Evolutionary conservation across 129 eudicot species (phyloP).

Genomic region (Saussurea involucrata): DNA sequence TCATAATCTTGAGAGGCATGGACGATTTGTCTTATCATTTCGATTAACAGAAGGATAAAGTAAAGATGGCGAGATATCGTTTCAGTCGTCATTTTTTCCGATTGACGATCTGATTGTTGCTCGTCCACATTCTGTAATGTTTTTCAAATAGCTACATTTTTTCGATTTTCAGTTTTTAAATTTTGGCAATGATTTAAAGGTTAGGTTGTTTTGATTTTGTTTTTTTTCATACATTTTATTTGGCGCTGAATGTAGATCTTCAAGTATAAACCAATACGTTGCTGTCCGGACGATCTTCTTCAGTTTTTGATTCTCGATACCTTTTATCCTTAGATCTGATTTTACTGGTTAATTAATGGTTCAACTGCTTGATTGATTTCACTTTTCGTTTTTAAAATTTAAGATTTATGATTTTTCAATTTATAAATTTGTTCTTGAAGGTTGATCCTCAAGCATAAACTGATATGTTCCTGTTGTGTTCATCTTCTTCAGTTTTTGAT

Average conservation of each 20-base stretch:
- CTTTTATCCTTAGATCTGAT: neutral
- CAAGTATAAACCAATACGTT: neutral
- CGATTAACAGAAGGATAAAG: constrained; percentile 26
- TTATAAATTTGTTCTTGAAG: neutral
- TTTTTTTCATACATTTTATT: too few species aligned
- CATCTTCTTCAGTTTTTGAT: neutral
- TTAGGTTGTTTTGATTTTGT: too few species aligned
- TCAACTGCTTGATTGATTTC: neutral
- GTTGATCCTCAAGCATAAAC: neutral
- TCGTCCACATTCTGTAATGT: constrained; percentile 21
- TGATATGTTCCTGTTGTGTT: neutral
- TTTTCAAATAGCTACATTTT: neutral
- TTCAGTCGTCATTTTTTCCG: constrained; percentile 38
- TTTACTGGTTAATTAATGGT: neutral
- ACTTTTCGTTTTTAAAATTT: neutral
- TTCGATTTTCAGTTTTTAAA: neutral
- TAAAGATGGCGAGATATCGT: constrained; percentile 54
- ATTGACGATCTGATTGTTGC: constrained; percentile 49
- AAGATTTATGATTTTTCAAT: neutral
- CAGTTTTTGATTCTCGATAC: neutral
- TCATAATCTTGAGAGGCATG: constrained; percentile 13
- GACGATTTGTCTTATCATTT: constrained; percentile 19
- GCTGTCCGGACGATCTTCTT: neutral
- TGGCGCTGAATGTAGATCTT: neutral
- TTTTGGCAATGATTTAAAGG: too few species aligned